phyloP scores from a whole-genome alignment of 2,329 filamentous ascomycete genomes.

The Nemania bipapillata region DNA sequence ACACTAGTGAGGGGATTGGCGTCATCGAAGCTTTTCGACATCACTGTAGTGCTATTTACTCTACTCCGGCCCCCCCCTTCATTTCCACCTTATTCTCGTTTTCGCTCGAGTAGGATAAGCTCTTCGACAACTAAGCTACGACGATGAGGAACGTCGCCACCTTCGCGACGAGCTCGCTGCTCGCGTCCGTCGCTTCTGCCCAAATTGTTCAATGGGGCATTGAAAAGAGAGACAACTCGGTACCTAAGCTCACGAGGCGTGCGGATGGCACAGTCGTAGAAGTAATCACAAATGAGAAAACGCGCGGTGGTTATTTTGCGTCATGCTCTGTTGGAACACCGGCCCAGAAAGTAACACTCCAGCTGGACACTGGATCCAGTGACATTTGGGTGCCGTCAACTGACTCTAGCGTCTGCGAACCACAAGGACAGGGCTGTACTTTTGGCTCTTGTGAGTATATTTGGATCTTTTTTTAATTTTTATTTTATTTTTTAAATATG shows the following conservation, averaged over 20 bases:
- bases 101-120: not conserved
- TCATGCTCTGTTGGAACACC: constrained; percentile 68
- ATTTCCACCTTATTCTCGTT: not conserved
- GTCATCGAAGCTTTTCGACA: not conserved
- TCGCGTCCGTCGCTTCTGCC: constrained; percentile 47
- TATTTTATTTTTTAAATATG: constrained; percentile 43
- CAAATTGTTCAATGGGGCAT: constrained; percentile 63
- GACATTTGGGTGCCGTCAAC: constrained; percentile 69
- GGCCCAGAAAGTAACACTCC: constrained; percentile 65
- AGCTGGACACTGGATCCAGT: constrained; percentile 73
- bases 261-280: constrained; percentile 56
- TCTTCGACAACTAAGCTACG: not conserved
- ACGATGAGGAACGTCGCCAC: constrained; percentile 45
- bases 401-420: constrained; percentile 55
- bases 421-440: constrained; percentile 53
- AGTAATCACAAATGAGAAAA: constrained; percentile 58
- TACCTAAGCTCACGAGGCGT: constrained; percentile 53
- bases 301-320: constrained; percentile 66
- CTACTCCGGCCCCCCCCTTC: not conserved
- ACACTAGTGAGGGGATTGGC: not conserved
- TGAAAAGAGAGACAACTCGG: constrained; percentile 51
- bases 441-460: constrained; percentile 60
- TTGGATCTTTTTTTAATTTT: not conserved
- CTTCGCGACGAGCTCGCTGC: constrained; percentile 46
- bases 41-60: not conserved